Evolutionary conservation across 352 stramenopile species (phyloP), one percentile per base, ranked within the genome.

Genomic region (Phytophthora boehmeriae): DNA sequence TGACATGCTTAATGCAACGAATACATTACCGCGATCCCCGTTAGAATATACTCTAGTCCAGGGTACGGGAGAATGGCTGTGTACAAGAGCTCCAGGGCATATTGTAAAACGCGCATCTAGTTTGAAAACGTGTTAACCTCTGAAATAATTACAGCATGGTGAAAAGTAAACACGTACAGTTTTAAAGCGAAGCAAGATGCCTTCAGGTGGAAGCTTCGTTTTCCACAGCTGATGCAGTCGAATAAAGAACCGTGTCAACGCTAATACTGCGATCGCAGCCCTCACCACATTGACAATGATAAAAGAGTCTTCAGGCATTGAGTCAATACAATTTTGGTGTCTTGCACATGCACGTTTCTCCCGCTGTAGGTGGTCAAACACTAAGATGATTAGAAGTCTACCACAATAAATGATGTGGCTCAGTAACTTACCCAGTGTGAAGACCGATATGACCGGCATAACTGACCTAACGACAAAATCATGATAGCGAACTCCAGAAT

Each of bases 11-110:
- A 91, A 45, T 17, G 75, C 23, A 11, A 88, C 55, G n/a, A 89
- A 72, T 2, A 70, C 41, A 14, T 74, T 65, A 2, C 59, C 64
- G 9, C 63, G 45, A 2, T 68, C 22, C 53, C 53, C 0, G 59
- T 43, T 16, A 82, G 47, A 0, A 83, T 43, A 1, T 16, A 53
- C 20, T 91, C 82, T 5, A 91, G 43, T 0, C 75, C 63, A 16
- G 82, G 82, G 51, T 82, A 89, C 36, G 82, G 79, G 23, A 89
- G 76, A 5, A 85, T 36, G 16, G 61, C 35, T 0, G 72, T 69
- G 17, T 57, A 83, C 0, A 77, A 8, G 17, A 83, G 5, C 34
- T 89, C 78, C 41, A 71, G 19, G n/a, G 63, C n/a, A 35, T 70
- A 83, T 16, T 59, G 17, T 16, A 30, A 5, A 10, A 67, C 1